Base-by-base conservation (phyloP, 345 rosid species). In the Brassica incana region DNA sequence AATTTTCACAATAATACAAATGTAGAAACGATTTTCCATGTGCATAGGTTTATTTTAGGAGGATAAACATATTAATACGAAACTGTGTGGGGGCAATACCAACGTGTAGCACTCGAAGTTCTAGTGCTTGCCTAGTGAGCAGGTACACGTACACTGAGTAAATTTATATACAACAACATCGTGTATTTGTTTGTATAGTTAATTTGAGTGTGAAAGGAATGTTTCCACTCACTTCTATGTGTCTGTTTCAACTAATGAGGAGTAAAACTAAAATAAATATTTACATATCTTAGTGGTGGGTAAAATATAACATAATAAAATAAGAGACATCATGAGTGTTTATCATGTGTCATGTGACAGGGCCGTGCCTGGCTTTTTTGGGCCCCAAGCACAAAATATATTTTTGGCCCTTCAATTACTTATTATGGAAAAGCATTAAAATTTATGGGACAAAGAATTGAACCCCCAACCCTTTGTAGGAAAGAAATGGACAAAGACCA, bases 301-400 rank as follows among this genome's bases (percentile, higher is more conserved):
- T 61, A 20, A 38, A 4, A 5, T 5, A 5, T 5, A 64, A 20
- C 56, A 70, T 8, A 36, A 32, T 12, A 9, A 33, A 25, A 62
- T 6, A 45, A 38, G 23, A 29, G 78, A 80, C 71, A 75, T 0
- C 72, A 76, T 75, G 76, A 71, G 80, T 75, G 80, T 64, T 75
- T 38, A 70, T 20, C 23, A 20, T 20, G 23, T 20, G 23, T 64
- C 77, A 80, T 75, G 80, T 56, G 80, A n/a, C n/a, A n/a, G n/a
- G n/a, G n/a, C n/a, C n/a, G n/a, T n/a, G n/a, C n/a, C n/a, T n/a
- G n/a, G n/a, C n/a, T n/a, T n/a, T n/a, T n/a, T n/a, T n/a, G n/a
- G n/a, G n/a, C n/a, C n/a, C n/a, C n/a, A n/a, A n/a, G n/a, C n/a
- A n/a, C n/a, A n/a, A n/a, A n/a, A n/a, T n/a, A n/a, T n/a, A n/a